Base-by-base conservation (phyloP, 75 land plant species). In the Chamaecyparis obtusa region DNA sequence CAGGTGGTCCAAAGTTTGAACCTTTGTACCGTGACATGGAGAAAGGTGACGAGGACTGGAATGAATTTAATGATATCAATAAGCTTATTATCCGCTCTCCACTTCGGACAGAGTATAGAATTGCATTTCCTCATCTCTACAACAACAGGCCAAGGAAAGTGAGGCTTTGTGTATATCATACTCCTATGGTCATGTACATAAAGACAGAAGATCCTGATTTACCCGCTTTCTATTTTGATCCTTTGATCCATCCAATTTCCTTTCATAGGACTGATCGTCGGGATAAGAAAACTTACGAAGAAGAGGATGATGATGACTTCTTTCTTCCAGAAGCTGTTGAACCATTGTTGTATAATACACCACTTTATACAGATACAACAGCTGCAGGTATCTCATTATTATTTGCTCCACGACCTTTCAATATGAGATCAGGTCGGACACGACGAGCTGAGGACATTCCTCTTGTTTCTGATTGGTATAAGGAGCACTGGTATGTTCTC, bases 21-120 rank as follows among this genome's bases (percentile, higher is more conserved):
- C 99, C 99, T 80, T 87, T 98, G 85, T 97, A 98, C 75, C 96
- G 99, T 46, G 99, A 98, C 87, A 98, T 98, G 99, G 99, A 98
- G 93, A 98, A 98, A 86, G 99, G 99, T 64, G 99, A 98, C 87
- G 99, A 98, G 83, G 99, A 98, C 71, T 98, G 99, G 99, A 98
- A 98, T 91, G 99, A 98, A 86, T 98, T 98, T 85, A 98, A 98
- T 90, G 99, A 98, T 78, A 98, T 98, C 1, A 98, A 98, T 81
- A 98, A 98, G 87, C 97, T 98, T 43, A 98, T 98, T 33, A 98
- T 98, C 57, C 93, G 99, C 69, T 97, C 97, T 54, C 99, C 99
- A 24, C 92, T 97, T 48, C 87, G 99, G 81, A 98, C 99, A 16
- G 99, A 98, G 82, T 98, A 98, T 76, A 91, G 94, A 85, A 95